Evolutionary conservation across 164 flowering plant genomes (phyloP).

Genomic region (Chloranthus sessilifolius): DNA sequence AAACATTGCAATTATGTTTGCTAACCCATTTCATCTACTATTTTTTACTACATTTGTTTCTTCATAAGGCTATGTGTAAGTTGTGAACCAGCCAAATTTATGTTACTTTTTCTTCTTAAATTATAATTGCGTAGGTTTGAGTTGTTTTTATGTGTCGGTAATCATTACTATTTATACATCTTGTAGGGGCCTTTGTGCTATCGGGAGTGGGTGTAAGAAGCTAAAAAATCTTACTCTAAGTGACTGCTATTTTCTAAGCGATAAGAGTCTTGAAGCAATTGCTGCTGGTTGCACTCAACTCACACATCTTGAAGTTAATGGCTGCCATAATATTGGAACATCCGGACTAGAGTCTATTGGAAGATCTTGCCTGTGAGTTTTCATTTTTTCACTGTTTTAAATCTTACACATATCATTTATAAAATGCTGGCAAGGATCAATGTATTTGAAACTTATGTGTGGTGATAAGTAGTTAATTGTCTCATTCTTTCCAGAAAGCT

Average conservation of each 20-base stretch:
- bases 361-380: constrained; percentile 65
- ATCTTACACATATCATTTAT: no score
- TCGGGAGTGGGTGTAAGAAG: constrained; percentile 80
- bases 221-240: constrained; percentile 68
- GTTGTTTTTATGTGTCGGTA: no score
- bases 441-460: not conserved
- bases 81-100: no score
- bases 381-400: not conserved
- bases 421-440: no score
- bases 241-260: constrained; percentile 78
- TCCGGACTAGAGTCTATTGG: constrained; percentile 74
- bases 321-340: constrained; percentile 87
- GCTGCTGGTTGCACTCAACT: constrained; percentile 77
- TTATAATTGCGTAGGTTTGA: no score
- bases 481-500: not conserved
- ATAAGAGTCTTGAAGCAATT: constrained; percentile 73
- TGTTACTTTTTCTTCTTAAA: no score
- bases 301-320: constrained; percentile 84
- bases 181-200: constrained; percentile 74
- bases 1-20: no score
- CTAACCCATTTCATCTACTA: no score
- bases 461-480: not conserved
- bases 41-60: no score
- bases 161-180: not conserved
- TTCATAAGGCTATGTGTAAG: no score